Evolutionary conservation across 306 rosid genomes (phyloP), one percentile per base, ranked within the genome.

Genomic region (Mucuna pruriens): DNA sequence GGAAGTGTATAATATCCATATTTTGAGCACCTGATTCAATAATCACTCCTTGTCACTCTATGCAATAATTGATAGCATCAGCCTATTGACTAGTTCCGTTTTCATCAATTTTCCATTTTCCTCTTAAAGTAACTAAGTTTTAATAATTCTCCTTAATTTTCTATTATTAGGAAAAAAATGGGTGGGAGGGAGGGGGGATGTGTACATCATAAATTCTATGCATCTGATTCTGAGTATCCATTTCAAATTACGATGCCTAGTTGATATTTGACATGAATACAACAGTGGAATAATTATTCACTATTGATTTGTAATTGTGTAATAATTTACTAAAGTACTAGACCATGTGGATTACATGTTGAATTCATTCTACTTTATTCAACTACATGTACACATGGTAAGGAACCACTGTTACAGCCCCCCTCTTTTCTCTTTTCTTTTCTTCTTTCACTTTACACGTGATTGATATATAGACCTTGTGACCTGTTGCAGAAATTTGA

Each of bases 401-500:
- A 44, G 65, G 64, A 78, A 74, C 13, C 63, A 60, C 67, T 45
- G 31, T 29, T 22, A 19, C 54, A 68, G 31, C 40, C 36, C 22
- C 38, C 11, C 31, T 73, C n/a, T 1, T 77, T 55, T 7, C 26
- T 60, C 16, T 15, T 76, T 8, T 55, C 9, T 55, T 17, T 67
- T 74, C 72, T 63, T 11, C 33, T 39, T 71, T 60, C 12, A 58
- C 60, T 71, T 80, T 69, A 39, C 15, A 8, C 67, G 7, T 69
- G 82, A 36, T 46, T 78, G 55, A 62, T 79, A 51, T 76, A n/a
- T 73, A 31, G 22, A 81, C 73, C 62, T 72, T 63, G 36, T 54
- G 62, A 55, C 22, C 80, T 34, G 31, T 69, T 83, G 77, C 87
- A 96, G 99, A 90, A 92, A 96, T 84, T 86, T 96, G 79, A 92